Conservation (phyloP, 495 filamentous ascomycete species). For the Penicillium tannophilum region DNA sequence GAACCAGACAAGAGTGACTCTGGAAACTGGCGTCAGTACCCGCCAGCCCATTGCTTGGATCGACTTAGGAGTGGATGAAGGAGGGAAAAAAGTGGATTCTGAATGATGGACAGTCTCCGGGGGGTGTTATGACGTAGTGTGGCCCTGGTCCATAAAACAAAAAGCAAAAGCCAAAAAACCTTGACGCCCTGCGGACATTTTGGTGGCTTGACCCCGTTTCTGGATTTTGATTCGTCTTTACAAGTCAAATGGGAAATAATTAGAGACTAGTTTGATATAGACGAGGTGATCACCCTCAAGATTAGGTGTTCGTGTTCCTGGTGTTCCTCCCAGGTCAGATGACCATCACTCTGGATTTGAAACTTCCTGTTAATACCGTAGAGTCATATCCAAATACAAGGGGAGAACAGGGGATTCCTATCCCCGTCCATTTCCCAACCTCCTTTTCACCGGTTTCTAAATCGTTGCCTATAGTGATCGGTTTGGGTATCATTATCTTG, state of each 20-base stretch:
- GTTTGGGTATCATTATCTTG: too few relatives aligned
- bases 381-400: background rate
- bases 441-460: background rate
- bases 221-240: background rate
- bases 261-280: background rate
- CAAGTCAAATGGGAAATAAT: background rate
- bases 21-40: constrained; percentile 34
- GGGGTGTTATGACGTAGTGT: constrained; percentile 42
- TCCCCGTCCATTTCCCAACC: background rate
- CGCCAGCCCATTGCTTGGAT: constrained; percentile 34
- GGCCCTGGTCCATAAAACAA: constrained; percentile 24
- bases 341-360: background rate
- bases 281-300: too few relatives aligned
- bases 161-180: constrained; percentile 2
- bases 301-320: too few relatives aligned
- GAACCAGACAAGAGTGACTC: constrained; percentile 13
- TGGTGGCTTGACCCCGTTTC: background rate
- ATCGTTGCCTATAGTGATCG: background rate
- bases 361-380: too few relatives aligned
- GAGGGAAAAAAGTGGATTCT: constrained; percentile 30
- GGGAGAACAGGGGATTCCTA: background rate
- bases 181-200: background rate
- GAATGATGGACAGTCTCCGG: constrained; percentile 29
- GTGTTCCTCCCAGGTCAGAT: background rate
- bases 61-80: constrained; percentile 29